Conservation (phyloP, 129 eudicot genomes). For the Gnaphalium uliginosum region DNA sequence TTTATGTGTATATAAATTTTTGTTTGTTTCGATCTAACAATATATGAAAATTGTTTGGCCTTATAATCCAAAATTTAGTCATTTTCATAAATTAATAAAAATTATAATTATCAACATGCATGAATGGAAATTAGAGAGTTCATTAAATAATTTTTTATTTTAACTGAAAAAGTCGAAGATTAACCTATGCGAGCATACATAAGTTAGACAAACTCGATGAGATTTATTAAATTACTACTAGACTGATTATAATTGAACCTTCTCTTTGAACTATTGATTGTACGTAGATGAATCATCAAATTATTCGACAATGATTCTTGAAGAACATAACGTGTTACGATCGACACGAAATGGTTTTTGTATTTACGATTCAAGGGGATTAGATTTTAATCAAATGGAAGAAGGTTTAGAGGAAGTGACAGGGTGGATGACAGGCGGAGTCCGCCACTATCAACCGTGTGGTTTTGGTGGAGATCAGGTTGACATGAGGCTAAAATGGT, state of each 20-base stretch:
- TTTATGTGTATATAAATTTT: neutral
- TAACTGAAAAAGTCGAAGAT: too few species aligned
- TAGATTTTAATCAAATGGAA: constrained; percentile 41
- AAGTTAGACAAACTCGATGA: neutral
- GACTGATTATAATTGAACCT: neutral
- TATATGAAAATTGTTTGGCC: neutral
- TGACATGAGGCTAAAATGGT: constrained; percentile 13
- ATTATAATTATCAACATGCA: too few species aligned
- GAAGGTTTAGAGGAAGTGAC: constrained; percentile 52
- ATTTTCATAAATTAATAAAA: too few species aligned
- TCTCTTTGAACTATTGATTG: neutral
- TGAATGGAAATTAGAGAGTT: too few species aligned
- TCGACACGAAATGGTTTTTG: constrained; percentile 76
- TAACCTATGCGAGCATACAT: too few species aligned
- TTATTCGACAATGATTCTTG: constrained; percentile 58
- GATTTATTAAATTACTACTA: too few species aligned
- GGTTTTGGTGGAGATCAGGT: constrained; percentile 43
- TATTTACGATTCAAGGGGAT: constrained; percentile 73
- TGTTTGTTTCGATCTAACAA: neutral
- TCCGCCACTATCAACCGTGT: constrained; percentile 65
- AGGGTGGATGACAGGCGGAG: constrained; percentile 58
- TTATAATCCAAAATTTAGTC: neutral
- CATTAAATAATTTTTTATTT: too few species aligned
- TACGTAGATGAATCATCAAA: constrained; percentile 43
- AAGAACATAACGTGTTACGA: constrained; percentile 82